phyloP scores from a whole-genome alignment of 768 basidiomycete species.

The Hortiboletus flavorubellus region DNA sequence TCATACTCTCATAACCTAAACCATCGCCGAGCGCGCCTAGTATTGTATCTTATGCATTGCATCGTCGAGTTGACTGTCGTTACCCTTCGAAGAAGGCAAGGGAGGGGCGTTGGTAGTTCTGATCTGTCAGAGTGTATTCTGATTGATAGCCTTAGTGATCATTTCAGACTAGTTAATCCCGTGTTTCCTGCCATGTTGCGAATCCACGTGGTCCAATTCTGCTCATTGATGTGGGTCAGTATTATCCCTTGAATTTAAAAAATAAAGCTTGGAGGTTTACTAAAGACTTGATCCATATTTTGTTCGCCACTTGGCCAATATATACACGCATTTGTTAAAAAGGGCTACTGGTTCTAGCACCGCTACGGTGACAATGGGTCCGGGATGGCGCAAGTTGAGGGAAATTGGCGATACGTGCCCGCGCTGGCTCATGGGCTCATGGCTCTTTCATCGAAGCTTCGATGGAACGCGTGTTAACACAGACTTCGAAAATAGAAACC shows the following conservation, averaged over 20 bases:
- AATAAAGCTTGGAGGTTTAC: background rate
- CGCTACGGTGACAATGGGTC: constrained; percentile 14
- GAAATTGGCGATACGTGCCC: constrained; percentile 22
- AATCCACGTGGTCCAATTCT: background rate
- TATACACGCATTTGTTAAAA: background rate
- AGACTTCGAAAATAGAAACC: background rate
- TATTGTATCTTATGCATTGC: constrained; percentile 8
- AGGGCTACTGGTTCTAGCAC: background rate
- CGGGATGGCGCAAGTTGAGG: constrained; percentile 1
- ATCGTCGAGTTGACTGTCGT: background rate
- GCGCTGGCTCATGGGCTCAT: background rate
- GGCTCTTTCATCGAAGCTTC: background rate
- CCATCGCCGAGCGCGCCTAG: constrained; percentile 10
- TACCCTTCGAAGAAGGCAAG: background rate
- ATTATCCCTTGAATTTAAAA: background rate
- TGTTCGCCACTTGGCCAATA: background rate
- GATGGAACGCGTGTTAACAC: background rate
- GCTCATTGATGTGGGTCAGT: background rate
- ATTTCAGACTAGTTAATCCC: background rate
- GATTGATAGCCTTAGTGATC: background rate
- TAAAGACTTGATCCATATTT: background rate
- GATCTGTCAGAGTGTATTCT: background rate
- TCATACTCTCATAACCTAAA: constrained; percentile 5
- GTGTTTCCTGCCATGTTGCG: background rate
- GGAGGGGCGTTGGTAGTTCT: background rate